These are phyloP conservation scores for Ascochyta viciae-villosae DNA, from an alignment of 2,329 filamentous ascomycete genomes.

Conservation along the genomic window DNA sequence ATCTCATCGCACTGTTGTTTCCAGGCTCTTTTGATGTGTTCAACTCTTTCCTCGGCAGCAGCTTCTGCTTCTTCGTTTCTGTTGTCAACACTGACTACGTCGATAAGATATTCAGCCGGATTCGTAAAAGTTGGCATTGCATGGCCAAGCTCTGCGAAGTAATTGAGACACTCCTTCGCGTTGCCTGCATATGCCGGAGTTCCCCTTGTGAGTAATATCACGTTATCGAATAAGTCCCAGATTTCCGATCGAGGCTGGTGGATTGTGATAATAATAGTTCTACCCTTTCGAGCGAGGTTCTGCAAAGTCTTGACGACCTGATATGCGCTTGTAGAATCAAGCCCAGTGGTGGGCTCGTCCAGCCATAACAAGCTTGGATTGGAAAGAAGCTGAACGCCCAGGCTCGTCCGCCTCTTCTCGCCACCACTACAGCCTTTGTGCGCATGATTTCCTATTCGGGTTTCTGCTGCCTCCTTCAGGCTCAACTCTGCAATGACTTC, in stretches of 20 bases:
- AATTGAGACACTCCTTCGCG: constrained; percentile 64
- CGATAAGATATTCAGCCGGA: constrained; percentile 78
- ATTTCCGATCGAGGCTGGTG: constrained; percentile 82
- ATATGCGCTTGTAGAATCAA: constrained; percentile 79
- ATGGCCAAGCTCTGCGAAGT: constrained; percentile 69
- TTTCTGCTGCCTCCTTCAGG: constrained; percentile 78
- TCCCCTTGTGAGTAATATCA: constrained; percentile 72
- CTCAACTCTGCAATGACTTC: constrained; percentile 78
- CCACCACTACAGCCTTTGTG: constrained; percentile 81
- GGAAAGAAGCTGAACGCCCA: constrained; percentile 79
- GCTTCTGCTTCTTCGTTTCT: constrained; percentile 71
- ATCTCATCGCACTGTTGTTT: constrained; percentile 31
- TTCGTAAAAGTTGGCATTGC: constrained; percentile 75
- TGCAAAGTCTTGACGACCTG: constrained; percentile 76
- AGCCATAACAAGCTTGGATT: constrained; percentile 80
- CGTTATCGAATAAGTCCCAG: constrained; percentile 76
- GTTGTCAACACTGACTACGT: constrained; percentile 76
- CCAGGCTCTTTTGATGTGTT: constrained; percentile 69
- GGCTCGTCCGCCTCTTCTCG: constrained; percentile 77
- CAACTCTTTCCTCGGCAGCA: constrained; percentile 65
- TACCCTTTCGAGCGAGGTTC: constrained; percentile 68
- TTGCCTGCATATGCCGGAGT: constrained; percentile 72
- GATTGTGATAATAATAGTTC: constrained; percentile 76
- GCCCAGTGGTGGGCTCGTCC: constrained; percentile 77
- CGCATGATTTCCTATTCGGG: constrained; percentile 72